These are phyloP conservation scores for Zostera marina DNA, from an alignment of 116 monocot species.

Conservation along the genomic window DNA sequence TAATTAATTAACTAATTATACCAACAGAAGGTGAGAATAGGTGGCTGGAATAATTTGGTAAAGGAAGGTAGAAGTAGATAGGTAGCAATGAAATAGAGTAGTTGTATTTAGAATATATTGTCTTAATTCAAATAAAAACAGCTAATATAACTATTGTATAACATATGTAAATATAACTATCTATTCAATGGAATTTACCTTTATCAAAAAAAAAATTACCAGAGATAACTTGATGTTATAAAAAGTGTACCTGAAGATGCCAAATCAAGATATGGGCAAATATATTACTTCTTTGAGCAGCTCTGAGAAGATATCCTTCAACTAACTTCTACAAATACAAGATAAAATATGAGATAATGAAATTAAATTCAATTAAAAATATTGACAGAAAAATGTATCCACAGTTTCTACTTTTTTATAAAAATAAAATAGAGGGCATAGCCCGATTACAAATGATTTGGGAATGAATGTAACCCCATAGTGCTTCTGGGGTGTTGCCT, in stretches of 20 bases:
- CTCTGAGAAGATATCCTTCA: constrained; percentile 93
- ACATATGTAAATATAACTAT: too few species aligned
- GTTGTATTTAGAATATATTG: too few species aligned
- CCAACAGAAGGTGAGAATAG: too few species aligned
- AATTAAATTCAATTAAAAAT: neutral
- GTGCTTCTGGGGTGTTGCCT: too few species aligned
- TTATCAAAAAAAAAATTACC: too few species aligned
- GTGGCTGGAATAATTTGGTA: too few species aligned
- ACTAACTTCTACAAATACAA: constrained; percentile 57
- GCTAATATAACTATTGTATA: too few species aligned
- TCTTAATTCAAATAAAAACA: too few species aligned
- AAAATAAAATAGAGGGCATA: neutral
- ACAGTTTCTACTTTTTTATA: neutral
- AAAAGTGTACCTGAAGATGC: constrained; percentile 75
- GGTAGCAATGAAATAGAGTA: too few species aligned
- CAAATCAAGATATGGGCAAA: constrained; percentile 98
- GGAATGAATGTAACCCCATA: too few species aligned
- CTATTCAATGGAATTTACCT: too few species aligned
- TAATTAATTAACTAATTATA: neutral
- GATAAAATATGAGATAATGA: neutral
- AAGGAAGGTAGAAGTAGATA: too few species aligned
- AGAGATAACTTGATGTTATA: neutral
- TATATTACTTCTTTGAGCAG: constrained; percentile 83
- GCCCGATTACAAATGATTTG: neutral
- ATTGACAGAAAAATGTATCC: neutral